Evolutionary conservation across 768 basidiomycete species (phyloP).

Genomic region (Dioszegia aurantiaca): DNA sequence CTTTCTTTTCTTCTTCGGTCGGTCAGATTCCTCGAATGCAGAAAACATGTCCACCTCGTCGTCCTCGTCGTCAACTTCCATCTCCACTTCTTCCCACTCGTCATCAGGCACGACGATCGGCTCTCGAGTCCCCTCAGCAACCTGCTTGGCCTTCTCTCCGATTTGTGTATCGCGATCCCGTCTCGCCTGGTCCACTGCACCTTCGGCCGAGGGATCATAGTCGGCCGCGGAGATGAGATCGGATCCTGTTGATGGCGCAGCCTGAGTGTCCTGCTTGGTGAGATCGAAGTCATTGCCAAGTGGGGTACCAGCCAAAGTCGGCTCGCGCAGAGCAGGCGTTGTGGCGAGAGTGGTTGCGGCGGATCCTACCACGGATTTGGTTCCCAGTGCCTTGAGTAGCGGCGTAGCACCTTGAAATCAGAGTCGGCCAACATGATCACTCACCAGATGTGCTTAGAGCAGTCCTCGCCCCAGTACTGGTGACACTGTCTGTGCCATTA

Average conservation of each 20-base stretch:
- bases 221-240: constrained; percentile 87
- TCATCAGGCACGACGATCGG: constrained; percentile 23
- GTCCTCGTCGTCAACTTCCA: constrained; percentile 39
- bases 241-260: constrained; percentile 46
- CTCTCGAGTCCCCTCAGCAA: constrained; percentile 41
- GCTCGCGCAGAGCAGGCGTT: constrained; percentile 33
- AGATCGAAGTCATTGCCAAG: constrained; percentile 60
- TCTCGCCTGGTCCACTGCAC: constrained; percentile 76
- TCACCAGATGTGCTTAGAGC: constrained; percentile 27
- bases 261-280: constrained; percentile 62
- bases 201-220: constrained; percentile 81
- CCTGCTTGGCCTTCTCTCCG: constrained; percentile 34
- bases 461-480: constrained; percentile 29
- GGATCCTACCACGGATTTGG: constrained; percentile 30
- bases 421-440: constrained; percentile 23
- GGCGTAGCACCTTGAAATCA: constrained; percentile 35
- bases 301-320: constrained; percentile 36
- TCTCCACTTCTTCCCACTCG: constrained; percentile 41
- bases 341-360: constrained; percentile 18
- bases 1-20: constrained; percentile 56
- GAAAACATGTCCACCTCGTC: constrained; percentile 93
- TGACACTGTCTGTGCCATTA: constrained; percentile 35
- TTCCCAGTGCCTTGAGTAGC: constrained; percentile 34
- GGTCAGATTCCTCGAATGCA: constrained; percentile 56
- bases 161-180: constrained; percentile 48